Evolutionary conservation across 2,329 filamentous ascomycete genomes (phyloP).

Genomic region (Ophiostoma triangulosporum): DNA sequence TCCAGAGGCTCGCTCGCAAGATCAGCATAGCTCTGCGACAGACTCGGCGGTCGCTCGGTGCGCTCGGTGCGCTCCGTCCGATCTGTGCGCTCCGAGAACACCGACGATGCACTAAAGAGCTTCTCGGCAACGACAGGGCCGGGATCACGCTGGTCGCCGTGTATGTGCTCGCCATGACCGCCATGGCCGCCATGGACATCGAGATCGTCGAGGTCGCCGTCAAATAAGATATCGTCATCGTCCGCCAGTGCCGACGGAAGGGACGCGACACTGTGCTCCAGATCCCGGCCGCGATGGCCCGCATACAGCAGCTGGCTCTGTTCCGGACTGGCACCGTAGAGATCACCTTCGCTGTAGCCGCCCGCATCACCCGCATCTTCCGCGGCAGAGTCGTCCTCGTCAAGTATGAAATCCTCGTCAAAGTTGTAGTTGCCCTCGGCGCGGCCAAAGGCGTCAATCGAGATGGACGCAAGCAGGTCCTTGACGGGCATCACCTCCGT

Average conservation of each 20-base stretch:
- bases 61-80: conserved; percentile 24
- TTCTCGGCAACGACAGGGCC: conserved; percentile 28
- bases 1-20: background rate
- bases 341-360: conserved; percentile 19
- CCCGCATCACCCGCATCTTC: conserved; percentile 12
- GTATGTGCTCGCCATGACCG: background rate
- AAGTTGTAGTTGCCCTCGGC: conserved; percentile 48
- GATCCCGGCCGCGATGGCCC: background rate
- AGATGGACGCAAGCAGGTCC: conserved; percentile 81
- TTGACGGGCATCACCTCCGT: conserved; percentile 77
- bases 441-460: conserved; percentile 64
- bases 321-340: conserved; percentile 12
- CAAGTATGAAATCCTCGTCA: conserved; percentile 48
- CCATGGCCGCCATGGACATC: background rate
- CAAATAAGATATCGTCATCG: conserved; percentile 9
- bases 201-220: conserved; percentile 7
- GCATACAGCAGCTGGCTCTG: conserved; percentile 4
- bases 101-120: conserved; percentile 32
- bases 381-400: conserved; percentile 31
- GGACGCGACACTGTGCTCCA: conserved; percentile 12
- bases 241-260: conserved; percentile 9
- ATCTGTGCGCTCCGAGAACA: conserved; percentile 25
- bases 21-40: background rate
- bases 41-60: conserved; percentile 14
- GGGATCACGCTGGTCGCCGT: conserved; percentile 15